These are phyloP conservation scores for Trapa bicornis DNA, from an alignment of 345 rosid genomes.

Conservation along the genomic window DNA sequence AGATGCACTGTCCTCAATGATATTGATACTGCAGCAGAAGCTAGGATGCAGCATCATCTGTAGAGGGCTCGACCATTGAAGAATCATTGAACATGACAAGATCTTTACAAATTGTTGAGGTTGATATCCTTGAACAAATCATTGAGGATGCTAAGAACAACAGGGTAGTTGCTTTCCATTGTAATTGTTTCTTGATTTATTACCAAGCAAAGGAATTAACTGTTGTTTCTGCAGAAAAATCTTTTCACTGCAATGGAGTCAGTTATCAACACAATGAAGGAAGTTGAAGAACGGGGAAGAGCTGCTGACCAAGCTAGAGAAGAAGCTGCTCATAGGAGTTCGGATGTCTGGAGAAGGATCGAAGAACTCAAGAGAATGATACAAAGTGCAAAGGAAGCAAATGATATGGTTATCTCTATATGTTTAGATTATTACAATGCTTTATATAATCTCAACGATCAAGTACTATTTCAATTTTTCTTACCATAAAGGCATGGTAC, in stretches of 20 bases:
- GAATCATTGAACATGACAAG: conserved; percentile 15
- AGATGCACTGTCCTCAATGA: background rate
- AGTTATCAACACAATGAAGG: conserved; percentile 50
- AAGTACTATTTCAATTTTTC: background rate
- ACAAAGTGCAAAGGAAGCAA: conserved; percentile 55
- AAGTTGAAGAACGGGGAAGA: conserved; percentile 62
- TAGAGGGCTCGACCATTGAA: conserved; percentile 8
- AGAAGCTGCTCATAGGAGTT: conserved; percentile 53
- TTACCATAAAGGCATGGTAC: no score
- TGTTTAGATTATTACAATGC: no score
- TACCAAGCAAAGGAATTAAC: background rate
- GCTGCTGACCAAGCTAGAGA: conserved; percentile 59
- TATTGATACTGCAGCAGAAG: conserved; percentile 10
- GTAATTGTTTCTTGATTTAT: background rate
- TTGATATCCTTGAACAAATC: conserved; percentile 42
- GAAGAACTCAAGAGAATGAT: conserved; percentile 58
- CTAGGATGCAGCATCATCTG: background rate
- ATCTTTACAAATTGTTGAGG: conserved; percentile 29
- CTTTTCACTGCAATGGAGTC: conserved; percentile 69
- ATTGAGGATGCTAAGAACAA: conserved; percentile 70
- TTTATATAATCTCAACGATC: background rate
- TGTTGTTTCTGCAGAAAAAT: conserved; percentile 34
- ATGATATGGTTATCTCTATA: conserved; percentile 45
- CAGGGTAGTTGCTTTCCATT: conserved; percentile 35
- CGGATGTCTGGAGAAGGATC: conserved; percentile 43